A percentile compares a stretch with the other conserved stretches of the same genome.
These are phyloP conservation scores for Entoloma clypeatum DNA, from an alignment of 1,284 basidiomycete genomes.

Conservation along the genomic window DNA sequence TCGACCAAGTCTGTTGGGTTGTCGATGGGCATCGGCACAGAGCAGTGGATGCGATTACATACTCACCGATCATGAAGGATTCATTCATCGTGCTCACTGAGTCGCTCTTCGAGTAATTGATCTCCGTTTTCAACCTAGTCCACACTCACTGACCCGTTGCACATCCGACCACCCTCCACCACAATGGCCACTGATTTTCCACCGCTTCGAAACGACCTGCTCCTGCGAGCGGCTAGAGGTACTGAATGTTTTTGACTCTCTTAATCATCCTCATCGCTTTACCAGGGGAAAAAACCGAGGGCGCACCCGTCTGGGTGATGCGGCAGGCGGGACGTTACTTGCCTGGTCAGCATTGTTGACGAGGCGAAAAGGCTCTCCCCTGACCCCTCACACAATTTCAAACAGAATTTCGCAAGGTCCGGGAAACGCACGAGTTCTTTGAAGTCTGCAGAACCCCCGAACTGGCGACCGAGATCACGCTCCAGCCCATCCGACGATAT, in stretches of 20 bases:
- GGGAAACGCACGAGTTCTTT: slow-evolving; percentile 87
- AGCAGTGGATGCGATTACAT: not conserved
- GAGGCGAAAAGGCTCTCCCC: not conserved
- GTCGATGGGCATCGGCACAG: slow-evolving; percentile 39
- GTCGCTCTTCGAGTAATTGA: not conserved
- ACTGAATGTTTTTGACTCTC: not conserved
- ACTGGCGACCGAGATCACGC: slow-evolving; percentile 82
- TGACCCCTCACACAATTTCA: slow-evolving; percentile 1
- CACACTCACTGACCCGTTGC: too few relatives aligned
- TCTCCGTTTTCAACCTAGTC: too few relatives aligned
- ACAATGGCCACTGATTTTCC: slow-evolving; percentile 52
- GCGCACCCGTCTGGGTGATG: slow-evolving; percentile 99
- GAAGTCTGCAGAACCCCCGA: slow-evolving; percentile 87
- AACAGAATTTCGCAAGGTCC: slow-evolving; percentile 82
- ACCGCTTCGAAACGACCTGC: slow-evolving; percentile 82
- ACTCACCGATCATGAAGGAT: not conserved
- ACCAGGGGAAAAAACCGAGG: slow-evolving; percentile 80
- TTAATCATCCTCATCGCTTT: slow-evolving; percentile 6
- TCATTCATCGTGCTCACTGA: not conserved
- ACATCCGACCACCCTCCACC: too few relatives aligned
- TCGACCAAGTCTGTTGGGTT: slow-evolving; percentile 57
- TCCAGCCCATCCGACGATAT: slow-evolving; percentile 90
- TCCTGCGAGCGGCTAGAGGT: slow-evolving; percentile 87
- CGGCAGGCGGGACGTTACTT: slow-evolving; percentile 95
- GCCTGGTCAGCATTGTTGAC: slow-evolving; percentile 63